A percentile compares a stretch with the other conserved stretches of the same genome.
These are phyloP conservation scores for Pontederia crassipes DNA, from an alignment of 176 grass and related monocot species.

Conservation along the genomic window DNA sequence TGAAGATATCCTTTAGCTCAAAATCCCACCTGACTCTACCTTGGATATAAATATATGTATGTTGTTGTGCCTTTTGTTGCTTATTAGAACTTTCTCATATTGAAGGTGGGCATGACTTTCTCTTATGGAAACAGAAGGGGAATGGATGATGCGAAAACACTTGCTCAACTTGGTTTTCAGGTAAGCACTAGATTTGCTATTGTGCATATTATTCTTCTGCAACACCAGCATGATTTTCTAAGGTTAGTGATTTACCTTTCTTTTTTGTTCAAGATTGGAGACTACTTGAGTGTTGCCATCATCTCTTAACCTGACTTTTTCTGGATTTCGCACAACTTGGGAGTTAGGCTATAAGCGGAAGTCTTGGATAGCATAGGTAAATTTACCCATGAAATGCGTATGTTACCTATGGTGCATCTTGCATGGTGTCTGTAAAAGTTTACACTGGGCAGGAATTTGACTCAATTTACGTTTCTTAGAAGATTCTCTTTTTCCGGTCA, in stretches of 20 bases:
- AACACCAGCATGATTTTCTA: too few species aligned
- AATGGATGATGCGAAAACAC: constrained; percentile 78
- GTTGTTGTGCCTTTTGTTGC: not conserved
- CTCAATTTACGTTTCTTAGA: too few species aligned
- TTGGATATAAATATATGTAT: not conserved
- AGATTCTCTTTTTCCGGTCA: too few species aligned
- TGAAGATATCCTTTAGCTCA: not conserved
- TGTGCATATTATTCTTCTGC: too few species aligned
- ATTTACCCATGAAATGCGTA: too few species aligned
- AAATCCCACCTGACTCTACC: not conserved
- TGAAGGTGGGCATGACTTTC: constrained; percentile 72
- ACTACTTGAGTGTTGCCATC: constrained; percentile 15
- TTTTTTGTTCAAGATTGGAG: constrained; percentile 2
- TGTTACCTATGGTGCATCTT: too few species aligned
- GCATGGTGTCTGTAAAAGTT: too few species aligned
- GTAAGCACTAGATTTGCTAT: not conserved
- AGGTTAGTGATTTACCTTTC: not conserved
- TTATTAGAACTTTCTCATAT: constrained; percentile 10
- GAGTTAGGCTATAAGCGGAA: too few species aligned
- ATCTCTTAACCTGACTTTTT: not conserved
- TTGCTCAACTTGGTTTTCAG: constrained; percentile 82
- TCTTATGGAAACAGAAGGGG: constrained; percentile 55
- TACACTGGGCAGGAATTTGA: too few species aligned
- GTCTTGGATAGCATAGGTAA: too few species aligned
- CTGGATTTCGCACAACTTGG: too few species aligned